phyloP scores from a whole-genome alignment of 2,329 filamentous ascomycete genomes.

The Neonectria sp. region DNA sequence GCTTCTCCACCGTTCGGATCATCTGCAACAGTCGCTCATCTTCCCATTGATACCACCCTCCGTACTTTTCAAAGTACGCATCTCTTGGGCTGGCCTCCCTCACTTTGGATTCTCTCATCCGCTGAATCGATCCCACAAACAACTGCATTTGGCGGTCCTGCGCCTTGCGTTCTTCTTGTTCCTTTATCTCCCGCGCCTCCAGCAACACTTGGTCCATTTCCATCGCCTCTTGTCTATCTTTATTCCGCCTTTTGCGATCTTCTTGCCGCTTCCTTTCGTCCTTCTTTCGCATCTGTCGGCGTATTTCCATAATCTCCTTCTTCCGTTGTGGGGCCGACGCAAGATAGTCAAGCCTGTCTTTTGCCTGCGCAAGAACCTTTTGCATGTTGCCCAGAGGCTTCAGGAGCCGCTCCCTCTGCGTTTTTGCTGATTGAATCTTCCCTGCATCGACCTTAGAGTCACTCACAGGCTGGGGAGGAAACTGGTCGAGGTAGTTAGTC shows the following conservation, averaged over 20 bases:
- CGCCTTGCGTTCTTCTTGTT: constrained; percentile 6
- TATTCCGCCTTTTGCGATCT: neutral
- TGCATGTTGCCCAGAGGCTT: neutral
- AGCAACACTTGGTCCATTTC: constrained; percentile 21
- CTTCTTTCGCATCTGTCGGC: constrained; percentile 19
- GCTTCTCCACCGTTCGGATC: constrained; percentile 40
- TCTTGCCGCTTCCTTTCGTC: constrained; percentile 5
- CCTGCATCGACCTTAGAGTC: neutral
- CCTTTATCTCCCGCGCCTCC: neutral
- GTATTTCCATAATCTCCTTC: constrained; percentile 9
- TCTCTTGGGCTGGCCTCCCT: neutral
- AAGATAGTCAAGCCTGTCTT: constrained; percentile 18
- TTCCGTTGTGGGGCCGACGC: constrained; percentile 16
- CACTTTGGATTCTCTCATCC: neutral
- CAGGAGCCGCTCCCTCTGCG: constrained; percentile 24
- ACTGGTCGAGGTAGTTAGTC: constrained; percentile 26
- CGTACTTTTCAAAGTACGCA: constrained; percentile 41
- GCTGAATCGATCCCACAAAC: constrained; percentile 40
- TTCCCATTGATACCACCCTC: constrained; percentile 46
- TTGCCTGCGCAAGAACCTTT: constrained; percentile 30
- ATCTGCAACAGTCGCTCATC: constrained; percentile 45
- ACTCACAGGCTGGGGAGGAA: neutral
- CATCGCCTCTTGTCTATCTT: constrained; percentile 9
- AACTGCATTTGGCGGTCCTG: constrained; percentile 36
- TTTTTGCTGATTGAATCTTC: neutral